Conservation (phyloP, 352 stramenopile species). For the Peronospora destructor region DNA sequence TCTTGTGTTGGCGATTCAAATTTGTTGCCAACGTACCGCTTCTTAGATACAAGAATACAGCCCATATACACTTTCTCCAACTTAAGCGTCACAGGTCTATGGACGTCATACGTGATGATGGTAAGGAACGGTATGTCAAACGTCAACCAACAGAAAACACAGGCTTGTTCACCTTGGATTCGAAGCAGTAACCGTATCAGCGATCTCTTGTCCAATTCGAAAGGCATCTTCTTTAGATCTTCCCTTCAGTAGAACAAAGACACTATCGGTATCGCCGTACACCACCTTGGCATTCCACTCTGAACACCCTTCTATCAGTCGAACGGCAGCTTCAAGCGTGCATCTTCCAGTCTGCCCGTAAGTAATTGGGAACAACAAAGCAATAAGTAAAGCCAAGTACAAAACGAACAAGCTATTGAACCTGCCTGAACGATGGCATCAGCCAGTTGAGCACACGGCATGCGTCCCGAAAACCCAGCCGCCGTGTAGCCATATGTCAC, state of each 20-base stretch:
- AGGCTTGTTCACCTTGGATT: constrained; percentile 65
- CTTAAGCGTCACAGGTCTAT: constrained; percentile 73
- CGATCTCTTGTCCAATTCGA: constrained; percentile 88
- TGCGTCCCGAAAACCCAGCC: constrained; percentile 96
- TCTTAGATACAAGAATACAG: constrained; percentile 92
- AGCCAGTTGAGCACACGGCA: constrained; percentile 93
- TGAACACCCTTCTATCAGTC: constrained; percentile 79
- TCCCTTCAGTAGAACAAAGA: constrained; percentile 97
- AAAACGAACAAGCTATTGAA: not conserved
- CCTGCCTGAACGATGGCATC: constrained; percentile 96
- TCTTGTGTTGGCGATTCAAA: constrained; percentile 61
- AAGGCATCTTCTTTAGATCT: constrained; percentile 92
- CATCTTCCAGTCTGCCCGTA: constrained; percentile 62
- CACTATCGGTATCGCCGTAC: constrained; percentile 97
- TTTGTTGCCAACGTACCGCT: constrained; percentile 89
- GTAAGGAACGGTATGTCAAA: not conserved
- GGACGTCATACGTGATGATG: not conserved
- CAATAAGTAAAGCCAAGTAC: not conserved
- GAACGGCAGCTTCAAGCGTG: constrained; percentile 92
- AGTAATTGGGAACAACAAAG: not conserved
- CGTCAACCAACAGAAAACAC: not conserved
- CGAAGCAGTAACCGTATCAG: constrained; percentile 67
- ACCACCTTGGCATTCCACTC: constrained; percentile 89
- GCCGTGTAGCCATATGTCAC: constrained; percentile 99
- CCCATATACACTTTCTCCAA: constrained; percentile 91